Percentiles rank a stretch among this genome's conserved stretches.
These are phyloP conservation scores for Paramecium caudatum DNA, from an alignment of 73 alveolate genomes.

Conservation along the genomic window DNA sequence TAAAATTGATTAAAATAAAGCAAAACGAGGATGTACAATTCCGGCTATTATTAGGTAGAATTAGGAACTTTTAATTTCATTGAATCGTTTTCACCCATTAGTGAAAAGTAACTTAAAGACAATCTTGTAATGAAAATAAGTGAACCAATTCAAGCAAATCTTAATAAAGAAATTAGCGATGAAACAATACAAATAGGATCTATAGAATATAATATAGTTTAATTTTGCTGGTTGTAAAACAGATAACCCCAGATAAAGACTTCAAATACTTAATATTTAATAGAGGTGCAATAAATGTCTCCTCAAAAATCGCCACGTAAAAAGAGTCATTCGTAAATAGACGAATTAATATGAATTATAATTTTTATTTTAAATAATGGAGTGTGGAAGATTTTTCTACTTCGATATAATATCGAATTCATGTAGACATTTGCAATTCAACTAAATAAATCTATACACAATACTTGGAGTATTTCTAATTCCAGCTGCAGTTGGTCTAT, in stretches of 20 bases:
- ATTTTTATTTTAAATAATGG: too few relatives aligned
- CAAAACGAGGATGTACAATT: conserved; percentile 23
- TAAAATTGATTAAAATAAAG: not conserved
- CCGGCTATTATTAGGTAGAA: not conserved
- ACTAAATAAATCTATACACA: not conserved
- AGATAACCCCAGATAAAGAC: too few relatives aligned
- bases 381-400: conserved; percentile 49
- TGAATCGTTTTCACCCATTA: conserved; percentile 1
- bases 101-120: not conserved
- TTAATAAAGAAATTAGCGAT: not conserved
- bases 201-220: not conserved
- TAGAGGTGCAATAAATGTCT: too few relatives aligned
- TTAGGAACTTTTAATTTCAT: not conserved
- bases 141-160: not conserved
- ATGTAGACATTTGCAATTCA: not conserved
- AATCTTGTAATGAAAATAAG: not conserved
- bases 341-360: too few relatives aligned
- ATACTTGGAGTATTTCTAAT: not conserved
- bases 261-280: too few relatives aligned
- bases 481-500: conserved; percentile 1
- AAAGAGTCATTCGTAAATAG: too few relatives aligned
- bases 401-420: not conserved
- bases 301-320: too few relatives aligned
- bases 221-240: too few relatives aligned
- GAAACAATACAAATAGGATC: not conserved